Base-by-base conservation (phyloP, 2,329 filamentous ascomycete genomes). In the Chrysosphaeria jannelii region DNA sequence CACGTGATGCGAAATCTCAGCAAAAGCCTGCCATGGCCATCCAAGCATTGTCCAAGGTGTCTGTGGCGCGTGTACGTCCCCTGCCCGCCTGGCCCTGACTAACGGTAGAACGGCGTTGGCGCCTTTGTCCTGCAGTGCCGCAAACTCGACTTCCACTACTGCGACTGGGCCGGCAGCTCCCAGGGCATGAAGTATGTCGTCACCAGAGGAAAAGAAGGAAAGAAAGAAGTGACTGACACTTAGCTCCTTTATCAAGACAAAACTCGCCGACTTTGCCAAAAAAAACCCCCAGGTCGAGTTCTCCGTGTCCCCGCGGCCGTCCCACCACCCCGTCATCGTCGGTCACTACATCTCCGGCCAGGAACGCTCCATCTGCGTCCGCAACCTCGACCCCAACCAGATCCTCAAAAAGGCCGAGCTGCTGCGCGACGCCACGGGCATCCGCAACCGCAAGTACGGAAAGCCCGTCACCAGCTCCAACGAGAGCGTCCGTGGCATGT, bases 121-220 rank as follows among this genome's bases (percentile, higher is more conserved):
- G 74, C 79, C 42, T 93, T 93, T 53, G 75, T 97, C 46, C 62
- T 91, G 28, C 81, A 90, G 53, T 97, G 85, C 64, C 89, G 76
- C 55, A 72, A 69, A 41, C 54, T 97, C 44, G 75, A 90, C 44
- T 75, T 97, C 40, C 74, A 89, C 51, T 97, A 90, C 53, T 93
- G 85, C 53, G 78, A 93, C 56, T 79, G 71, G 62, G 75, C 72
- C 27, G 85, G 79, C 31, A 89, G 75, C 44, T 93, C 81, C 18
- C 64, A 53, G 39, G 85, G 85, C 40, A 91, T 93, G 78, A 85
- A 89, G 74, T 85, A 54, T 31, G 57, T 34, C 5, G 3, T 16
- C 13, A 3, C n/a, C n/a, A n/a, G 16, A 18, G 7, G 16, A 18
- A n/a, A 18, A 18, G 16, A 18, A 18, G 16, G 16, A 18, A 18